A percentile compares a stretch with the other conserved stretches of the same genome.
These are phyloP conservation scores for Neocallimastix lanati DNA, from an alignment of 192 early-diverging fungal species.

Conservation along the genomic window DNA sequence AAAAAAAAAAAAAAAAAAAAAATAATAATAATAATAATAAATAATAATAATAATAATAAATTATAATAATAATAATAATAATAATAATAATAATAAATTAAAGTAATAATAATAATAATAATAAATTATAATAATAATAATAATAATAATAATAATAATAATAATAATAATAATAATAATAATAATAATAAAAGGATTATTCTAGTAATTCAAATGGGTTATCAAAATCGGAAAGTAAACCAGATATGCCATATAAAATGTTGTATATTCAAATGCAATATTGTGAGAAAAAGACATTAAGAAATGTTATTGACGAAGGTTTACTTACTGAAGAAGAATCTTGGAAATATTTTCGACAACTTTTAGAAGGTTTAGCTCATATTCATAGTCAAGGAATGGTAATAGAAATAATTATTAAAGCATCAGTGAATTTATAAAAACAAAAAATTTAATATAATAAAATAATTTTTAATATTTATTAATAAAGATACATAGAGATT, in stretches of 20 bases:
- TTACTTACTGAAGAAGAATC: slow-evolving; percentile 50
- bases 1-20: no score
- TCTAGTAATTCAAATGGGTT: slow-evolving; percentile 16
- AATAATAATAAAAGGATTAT: slow-evolving; percentile 5
- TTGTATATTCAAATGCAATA: slow-evolving; percentile 98
- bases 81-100: no score
- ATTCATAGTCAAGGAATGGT: slow-evolving; percentile 74
- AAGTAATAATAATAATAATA: no score
- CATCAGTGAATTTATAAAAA: no score
- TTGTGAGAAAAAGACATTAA: slow-evolving; percentile 81
- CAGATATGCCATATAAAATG: slow-evolving; percentile 11
- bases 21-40: no score
- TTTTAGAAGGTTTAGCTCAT: slow-evolving; percentile 75
- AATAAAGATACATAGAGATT: slow-evolving; percentile 59
- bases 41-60: no score
- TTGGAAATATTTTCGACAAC: slow-evolving; percentile 76
- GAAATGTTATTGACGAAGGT: slow-evolving; percentile 61
- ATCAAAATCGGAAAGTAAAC: slow-evolving; percentile 2
- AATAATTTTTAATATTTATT: slow-evolving; percentile 24
- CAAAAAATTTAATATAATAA: no score
- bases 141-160: no score
- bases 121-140: no score
- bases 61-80: no score
- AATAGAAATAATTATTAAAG: background rate
- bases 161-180: no score